phyloP scores from a whole-genome alignment of 1,139 yeast species.

The Taphrina deformans region DNA sequence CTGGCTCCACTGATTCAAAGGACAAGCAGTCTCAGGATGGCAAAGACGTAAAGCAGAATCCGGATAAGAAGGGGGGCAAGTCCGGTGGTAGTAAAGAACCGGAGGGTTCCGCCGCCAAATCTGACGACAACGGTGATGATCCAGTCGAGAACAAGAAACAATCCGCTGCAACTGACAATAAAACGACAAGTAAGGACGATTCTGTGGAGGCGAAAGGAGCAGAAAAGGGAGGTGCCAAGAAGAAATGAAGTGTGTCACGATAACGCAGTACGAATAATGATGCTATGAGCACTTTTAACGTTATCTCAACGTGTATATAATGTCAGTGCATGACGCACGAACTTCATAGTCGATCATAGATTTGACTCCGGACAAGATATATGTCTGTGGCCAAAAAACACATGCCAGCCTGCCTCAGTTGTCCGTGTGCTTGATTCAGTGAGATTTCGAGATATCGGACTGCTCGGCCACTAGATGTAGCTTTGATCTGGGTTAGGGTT shows the following conservation, averaged over 20 bases:
- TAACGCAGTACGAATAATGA: too few relatives aligned
- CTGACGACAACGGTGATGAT: constrained; percentile 11
- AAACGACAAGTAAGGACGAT: constrained; percentile 26
- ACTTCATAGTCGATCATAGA: too few relatives aligned
- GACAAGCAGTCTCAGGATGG: constrained; percentile 14
- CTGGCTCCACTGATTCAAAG: background rate
- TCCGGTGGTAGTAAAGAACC: constrained; percentile 15
- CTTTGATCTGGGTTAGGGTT: constrained; percentile 4
- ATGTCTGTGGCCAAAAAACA: too few relatives aligned
- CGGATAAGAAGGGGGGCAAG: constrained; percentile 17
- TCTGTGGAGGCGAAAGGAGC: constrained; percentile 24
- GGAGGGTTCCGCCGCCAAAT: constrained; percentile 13
- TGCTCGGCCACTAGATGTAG: background rate
- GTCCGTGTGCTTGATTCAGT: background rate
- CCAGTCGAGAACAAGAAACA: constrained; percentile 18
- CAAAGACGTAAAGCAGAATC: constrained; percentile 20
- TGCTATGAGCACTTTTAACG: background rate
- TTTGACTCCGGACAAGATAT: too few relatives aligned
- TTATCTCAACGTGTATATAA: background rate
- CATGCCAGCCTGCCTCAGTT: too few relatives aligned
- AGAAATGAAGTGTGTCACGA: constrained; percentile 23
- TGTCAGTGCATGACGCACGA: too few relatives aligned
- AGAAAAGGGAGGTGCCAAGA: constrained; percentile 17
- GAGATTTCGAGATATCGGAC: background rate
- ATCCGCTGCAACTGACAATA: constrained; percentile 22